Evolutionary conservation across 306 rosid species (phyloP), one percentile per base, ranked within the genome.

Genomic region (Alnus rubra): DNA sequence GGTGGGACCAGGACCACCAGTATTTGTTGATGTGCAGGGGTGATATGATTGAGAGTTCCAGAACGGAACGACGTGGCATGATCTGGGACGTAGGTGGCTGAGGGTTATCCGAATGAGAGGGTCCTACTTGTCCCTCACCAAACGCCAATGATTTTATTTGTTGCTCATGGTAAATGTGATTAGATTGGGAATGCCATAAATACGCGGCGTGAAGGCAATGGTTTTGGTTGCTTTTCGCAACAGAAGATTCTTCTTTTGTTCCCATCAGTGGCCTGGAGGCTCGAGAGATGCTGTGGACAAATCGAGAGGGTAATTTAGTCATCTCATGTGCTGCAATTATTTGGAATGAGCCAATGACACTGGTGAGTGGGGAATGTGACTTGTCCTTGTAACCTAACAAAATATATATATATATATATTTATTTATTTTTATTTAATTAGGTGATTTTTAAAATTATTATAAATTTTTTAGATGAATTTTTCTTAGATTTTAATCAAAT

Each of bases 181-280:
- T 14, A 2, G 39, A 31, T 28, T 2, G 35, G 39, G 62, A n/a
- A 5, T 55, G 10, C 33, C 33, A 4, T 1, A 44, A 62, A 74
- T 84, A 88, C 88, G 91, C 91, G 91, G 93, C 91, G 73, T 76
- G 69, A 1, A 30, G 93, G 58, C 71, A 73, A 76, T 83, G 87
- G 84, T 80, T 75, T 37, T 53, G 8, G 1, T 5, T 13, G 12
- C 47, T 45, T n/a, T 58, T n/a, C 14, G 0, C 47, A 2, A 11
- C 14, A 64, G 7, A 63, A 73, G 74, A 80, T 80, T 81, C 79
- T 31, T 23, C 39, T 35, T 37, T 37, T 4, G 39, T 37, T 4
- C 39, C 39, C 39, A 23, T 23, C 28, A 23, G 28, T 23, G 28
- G 28, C 28, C 28, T 23, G 28, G 28, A 23, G 28, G 28, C 28